Evolutionary conservation across 129 eudicot genomes (phyloP).

Genomic region (Centaurea solstitialis): DNA sequence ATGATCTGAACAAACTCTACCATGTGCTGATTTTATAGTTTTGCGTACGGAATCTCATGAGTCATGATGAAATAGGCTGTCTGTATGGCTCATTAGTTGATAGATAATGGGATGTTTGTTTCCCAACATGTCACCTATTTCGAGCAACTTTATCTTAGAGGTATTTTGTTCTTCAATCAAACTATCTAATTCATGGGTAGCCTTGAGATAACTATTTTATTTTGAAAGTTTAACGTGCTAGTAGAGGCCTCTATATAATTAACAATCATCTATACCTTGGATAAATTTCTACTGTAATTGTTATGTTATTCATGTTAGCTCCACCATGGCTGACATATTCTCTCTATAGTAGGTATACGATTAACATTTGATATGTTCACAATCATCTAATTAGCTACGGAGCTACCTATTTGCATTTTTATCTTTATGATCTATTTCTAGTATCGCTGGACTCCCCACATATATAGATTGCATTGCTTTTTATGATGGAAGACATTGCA

Average conservation of each 20-base stretch:
- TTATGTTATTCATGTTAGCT: constrained; percentile 17
- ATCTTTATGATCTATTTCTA: neutral
- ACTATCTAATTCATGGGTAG: constrained; percentile 3
- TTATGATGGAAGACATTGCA: no score
- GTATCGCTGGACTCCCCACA: neutral
- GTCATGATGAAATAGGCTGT: no score
- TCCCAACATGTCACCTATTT: neutral
- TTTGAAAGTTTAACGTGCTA: no score
- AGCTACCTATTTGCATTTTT: neutral
- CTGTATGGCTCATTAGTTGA: no score
- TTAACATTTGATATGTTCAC: neutral
- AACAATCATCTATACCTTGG: neutral
- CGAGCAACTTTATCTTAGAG: neutral
- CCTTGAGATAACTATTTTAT: neutral
- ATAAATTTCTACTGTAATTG: neutral
- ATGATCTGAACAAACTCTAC: no score
- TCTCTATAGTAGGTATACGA: neutral
- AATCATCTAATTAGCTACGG: neutral
- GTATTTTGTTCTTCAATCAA: neutral
- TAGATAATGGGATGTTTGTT: no score
- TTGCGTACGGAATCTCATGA: no score
- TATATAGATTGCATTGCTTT: neutral
- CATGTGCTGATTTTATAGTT: no score
- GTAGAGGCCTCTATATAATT: constrained; percentile 1
- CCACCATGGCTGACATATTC: neutral